A percentile compares a stretch with the other conserved stretches of the same genome.
phyloP scores from a whole-genome alignment of 345 rosid genomes.

The Kernera saxatilis region DNA sequence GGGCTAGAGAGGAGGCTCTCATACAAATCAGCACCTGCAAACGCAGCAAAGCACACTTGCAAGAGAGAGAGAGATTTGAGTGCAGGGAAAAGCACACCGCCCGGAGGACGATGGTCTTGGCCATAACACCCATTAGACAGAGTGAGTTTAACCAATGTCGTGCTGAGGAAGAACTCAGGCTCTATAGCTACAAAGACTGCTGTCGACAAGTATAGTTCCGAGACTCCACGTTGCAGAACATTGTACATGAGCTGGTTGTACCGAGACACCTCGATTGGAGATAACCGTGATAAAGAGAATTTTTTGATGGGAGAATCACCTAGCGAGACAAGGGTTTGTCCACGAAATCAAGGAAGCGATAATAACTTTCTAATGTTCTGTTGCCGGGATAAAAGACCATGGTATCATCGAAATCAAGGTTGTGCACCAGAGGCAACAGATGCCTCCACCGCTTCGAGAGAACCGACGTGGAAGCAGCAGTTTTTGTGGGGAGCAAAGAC shows the following conservation, averaged over 20 bases:
- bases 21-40: not conserved
- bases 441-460: not conserved
- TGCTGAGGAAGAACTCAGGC: not conserved
- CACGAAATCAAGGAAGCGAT: not conserved
- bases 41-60: not conserved
- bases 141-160: not conserved
- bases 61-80: not conserved
- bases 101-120: not conserved
- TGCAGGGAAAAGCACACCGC: not conserved
- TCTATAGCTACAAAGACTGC: fast-evolving
- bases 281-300: not conserved
- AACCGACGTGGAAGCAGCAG: not conserved
- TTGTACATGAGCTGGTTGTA: not conserved
- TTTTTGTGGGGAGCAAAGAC: not conserved
- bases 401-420: not conserved
- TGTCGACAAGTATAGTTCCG: not conserved
- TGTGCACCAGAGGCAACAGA: not conserved
- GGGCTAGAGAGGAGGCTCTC: not conserved
- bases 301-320: not conserved
- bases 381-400: not conserved
- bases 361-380: not conserved
- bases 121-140: not conserved
- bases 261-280: not conserved
- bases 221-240: not conserved
- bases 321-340: not conserved